Evolutionary conservation across 768 basidiomycete genomes (phyloP).

Genomic region (Hypsizygus marmoreus): DNA sequence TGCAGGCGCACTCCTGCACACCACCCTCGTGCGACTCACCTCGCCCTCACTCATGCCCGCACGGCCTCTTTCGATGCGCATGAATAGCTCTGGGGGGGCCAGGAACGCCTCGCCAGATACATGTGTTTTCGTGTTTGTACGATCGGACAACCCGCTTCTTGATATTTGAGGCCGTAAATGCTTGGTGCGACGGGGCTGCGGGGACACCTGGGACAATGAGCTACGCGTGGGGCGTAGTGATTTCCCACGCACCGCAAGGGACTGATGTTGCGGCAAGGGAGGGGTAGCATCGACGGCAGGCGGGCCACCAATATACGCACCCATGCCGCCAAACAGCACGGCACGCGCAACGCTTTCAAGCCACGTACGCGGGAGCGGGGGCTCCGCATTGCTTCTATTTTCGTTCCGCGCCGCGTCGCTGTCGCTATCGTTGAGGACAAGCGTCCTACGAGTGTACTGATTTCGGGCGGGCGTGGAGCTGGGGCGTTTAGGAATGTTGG

Average conservation of each 20-base stretch:
- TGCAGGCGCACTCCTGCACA: conserved; percentile 71
- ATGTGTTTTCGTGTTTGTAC: conserved; percentile 29
- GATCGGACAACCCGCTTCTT: conserved; percentile 35
- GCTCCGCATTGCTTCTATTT: conserved; percentile 35
- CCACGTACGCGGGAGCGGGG: conserved; percentile 73
- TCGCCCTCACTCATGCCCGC: conserved; percentile 37
- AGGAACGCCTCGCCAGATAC: conserved; percentile 17
- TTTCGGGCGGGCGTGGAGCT: conserved; percentile 29
- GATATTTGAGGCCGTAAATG: conserved; percentile 6
- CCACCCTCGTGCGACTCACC: conserved; percentile 56
- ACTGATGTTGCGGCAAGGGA: background rate
- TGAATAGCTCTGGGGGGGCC: conserved; percentile 39
- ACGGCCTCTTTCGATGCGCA: conserved; percentile 35
- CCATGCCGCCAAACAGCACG: conserved; percentile 54
- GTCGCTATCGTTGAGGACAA: conserved; percentile 35
- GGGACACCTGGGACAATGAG: conserved; percentile 39
- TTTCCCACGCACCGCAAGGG: conserved; percentile 9
- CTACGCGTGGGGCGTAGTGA: conserved; percentile 38
- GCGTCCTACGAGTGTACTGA: conserved; percentile 15
- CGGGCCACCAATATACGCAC: conserved; percentile 47
- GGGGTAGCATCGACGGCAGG: conserved; percentile 9
- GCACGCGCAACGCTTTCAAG: conserved; percentile 70
- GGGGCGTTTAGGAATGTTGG: conserved; percentile 41
- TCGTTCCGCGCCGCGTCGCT: conserved; percentile 28
- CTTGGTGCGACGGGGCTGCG: conserved; percentile 15